Conservation (phyloP, 2,329 filamentous ascomycete genomes). For the Pezicula rhizophila region DNA sequence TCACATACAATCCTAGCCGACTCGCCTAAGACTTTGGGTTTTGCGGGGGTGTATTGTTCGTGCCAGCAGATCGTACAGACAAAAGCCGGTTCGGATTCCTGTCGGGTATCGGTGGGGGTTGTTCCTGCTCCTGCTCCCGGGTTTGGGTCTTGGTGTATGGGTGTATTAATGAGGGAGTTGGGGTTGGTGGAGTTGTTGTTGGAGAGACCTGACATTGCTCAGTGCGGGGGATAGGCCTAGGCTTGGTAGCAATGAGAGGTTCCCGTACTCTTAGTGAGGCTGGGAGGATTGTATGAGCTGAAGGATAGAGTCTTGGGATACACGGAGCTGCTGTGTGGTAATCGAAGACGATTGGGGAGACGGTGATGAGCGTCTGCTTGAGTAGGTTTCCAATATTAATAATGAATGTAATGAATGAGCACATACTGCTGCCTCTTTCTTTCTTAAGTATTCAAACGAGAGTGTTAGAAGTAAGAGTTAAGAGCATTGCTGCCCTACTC, state of each 20-base stretch:
- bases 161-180: neutral
- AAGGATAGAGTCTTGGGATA: neutral
- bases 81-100: conserved; percentile 29
- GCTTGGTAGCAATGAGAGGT: too few species aligned
- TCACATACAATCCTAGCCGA: conserved; percentile 43
- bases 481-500: too few species aligned
- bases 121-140: neutral
- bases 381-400: neutral
- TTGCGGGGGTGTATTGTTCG: conserved; percentile 29
- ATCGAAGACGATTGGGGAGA: neutral
- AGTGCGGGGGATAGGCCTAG: too few species aligned
- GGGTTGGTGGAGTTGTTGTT: neutral
- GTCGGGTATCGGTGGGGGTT: neutral
- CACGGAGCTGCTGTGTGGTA: neutral
- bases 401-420: neutral
- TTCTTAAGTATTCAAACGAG: neutral
- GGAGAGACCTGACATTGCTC: neutral
- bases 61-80: conserved; percentile 53
- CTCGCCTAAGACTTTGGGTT: conserved; percentile 35
- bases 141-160: neutral
- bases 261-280: too few species aligned
- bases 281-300: too few species aligned
- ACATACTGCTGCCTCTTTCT: neutral
- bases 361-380: neutral
- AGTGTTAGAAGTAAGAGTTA: neutral